A percentile compares a stretch with the other conserved stretches of the same genome.
Evolutionary conservation across 495 filamentous ascomycete species (phyloP).

Genomic region (Daldinia bambusicola): DNA sequence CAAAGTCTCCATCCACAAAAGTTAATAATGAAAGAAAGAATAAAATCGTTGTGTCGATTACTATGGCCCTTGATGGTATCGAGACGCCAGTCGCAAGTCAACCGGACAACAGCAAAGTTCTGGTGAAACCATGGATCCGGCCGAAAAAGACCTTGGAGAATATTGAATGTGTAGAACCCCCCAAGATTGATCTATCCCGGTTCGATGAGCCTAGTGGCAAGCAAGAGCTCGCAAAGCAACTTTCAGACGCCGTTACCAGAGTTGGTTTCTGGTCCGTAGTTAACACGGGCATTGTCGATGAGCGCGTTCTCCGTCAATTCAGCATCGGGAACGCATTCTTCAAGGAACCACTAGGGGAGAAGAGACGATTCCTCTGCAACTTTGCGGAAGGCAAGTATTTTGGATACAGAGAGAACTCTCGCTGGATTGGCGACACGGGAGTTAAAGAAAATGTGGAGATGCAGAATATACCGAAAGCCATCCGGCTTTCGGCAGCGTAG

Average conservation of each 20-base stretch:
- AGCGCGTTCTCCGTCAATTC: slow-evolving; percentile 54
- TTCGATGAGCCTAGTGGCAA: slow-evolving; percentile 64
- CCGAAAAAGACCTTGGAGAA: slow-evolving; percentile 49
- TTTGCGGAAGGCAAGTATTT: slow-evolving; percentile 59
- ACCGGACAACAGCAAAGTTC: slow-evolving; percentile 19
- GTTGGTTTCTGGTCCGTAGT: slow-evolving; percentile 56
- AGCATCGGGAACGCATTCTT: slow-evolving; percentile 56
- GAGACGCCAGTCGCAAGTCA: slow-evolving; percentile 30
- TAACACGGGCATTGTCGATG: slow-evolving; percentile 50
- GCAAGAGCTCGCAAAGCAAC: slow-evolving; percentile 60
- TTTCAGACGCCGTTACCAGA: slow-evolving; percentile 64
- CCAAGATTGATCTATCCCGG: slow-evolving; percentile 62
- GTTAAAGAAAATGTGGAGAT: slow-evolving; percentile 60
- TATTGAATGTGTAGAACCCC: slow-evolving; percentile 63
- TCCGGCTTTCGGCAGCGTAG: slow-evolving; percentile 50
- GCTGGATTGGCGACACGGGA: slow-evolving; percentile 58
- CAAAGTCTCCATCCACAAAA: too few species aligned
- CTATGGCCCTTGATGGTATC: slow-evolving; percentile 53
- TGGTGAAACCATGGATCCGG: slow-evolving; percentile 54
- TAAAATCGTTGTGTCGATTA: background rate
- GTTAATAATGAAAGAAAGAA: too few species aligned
- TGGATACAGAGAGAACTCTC: slow-evolving; percentile 57
- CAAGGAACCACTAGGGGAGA: slow-evolving; percentile 46
- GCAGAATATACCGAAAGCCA: slow-evolving; percentile 60
- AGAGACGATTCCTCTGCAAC: slow-evolving; percentile 53